Evolutionary conservation across 192 early-diverging fungal species (phyloP), one percentile per base, ranked within the genome.

Genomic region (Linnemannia exigua): DNA sequence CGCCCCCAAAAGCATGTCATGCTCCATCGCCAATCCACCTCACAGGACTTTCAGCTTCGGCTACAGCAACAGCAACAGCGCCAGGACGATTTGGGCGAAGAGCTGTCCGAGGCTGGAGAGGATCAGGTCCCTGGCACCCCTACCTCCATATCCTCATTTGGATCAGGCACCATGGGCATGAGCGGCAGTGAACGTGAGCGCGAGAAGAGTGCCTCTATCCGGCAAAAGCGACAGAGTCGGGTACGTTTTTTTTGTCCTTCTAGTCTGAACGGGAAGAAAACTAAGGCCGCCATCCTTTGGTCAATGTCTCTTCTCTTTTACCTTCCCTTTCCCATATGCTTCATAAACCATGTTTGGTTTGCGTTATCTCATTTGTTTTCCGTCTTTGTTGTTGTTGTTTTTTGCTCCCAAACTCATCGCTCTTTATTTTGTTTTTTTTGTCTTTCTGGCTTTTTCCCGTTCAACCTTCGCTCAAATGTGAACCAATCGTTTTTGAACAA

Each of bases 51-150:
- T 46, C 77, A 79, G 37, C 17, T 79, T 20, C 77, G 77, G 17
- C 61, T 79, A 66, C 83, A 72, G 4, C 82, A 79, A 16, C 82
- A 84, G 36, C 83, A 79, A 38, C 83, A 85, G 72, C 77, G 69
- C 6, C 77, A 79, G 48, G 77, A 85, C 5, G 77, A 85, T 7
- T 28, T 79, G 33, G 83, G 72, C 37, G 82, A 79, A 46, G 82
- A 84, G 20, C 72, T 84, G 17, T 79, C 83, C 25, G 83, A 85
- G 46, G 77, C 77, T 28, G 83, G 83, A 19, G 83, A 76, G 31
- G 83, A 85, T 54, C 75, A 72, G 47, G 44, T 67, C 25, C 83
- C 83, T 22, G 83, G 83, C 47, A 85, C 83, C 6, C 83, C 83
- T 4, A 73, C 83, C 22, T 79, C 77, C 41, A 54, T 79, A 17